phyloP scores from a whole-genome alignment of 2,329 filamentous ascomycete species.

The Colletotrichum limetticola region DNA sequence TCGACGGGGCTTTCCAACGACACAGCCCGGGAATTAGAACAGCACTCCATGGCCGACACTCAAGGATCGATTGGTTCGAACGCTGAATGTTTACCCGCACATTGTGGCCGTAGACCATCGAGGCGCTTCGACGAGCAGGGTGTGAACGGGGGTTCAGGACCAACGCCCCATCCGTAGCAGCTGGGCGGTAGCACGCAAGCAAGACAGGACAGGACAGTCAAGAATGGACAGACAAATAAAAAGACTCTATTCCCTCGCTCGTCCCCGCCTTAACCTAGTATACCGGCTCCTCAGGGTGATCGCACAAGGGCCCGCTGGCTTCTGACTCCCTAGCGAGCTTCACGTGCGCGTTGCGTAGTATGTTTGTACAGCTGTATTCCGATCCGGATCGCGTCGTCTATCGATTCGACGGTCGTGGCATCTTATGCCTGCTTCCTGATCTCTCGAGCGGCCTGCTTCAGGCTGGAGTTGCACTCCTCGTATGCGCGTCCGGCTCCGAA shows the following conservation, averaged over 20 bases:
- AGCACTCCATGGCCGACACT: background rate
- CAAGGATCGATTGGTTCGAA: background rate
- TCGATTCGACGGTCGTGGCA: slow-evolving; percentile 20
- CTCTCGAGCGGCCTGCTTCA: slow-evolving; percentile 70
- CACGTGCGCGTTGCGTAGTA: slow-evolving; percentile 31
- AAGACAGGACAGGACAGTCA: background rate
- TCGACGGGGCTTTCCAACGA: slow-evolving; percentile 27
- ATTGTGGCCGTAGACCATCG: background rate
- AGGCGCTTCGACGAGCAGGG: background rate
- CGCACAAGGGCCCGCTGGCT: slow-evolving; percentile 20
- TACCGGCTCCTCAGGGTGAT: slow-evolving; percentile 25
- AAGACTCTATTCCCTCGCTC: slow-evolving; percentile 36
- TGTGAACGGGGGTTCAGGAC: background rate
- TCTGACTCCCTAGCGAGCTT: slow-evolving; percentile 26
- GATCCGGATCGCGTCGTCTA: slow-evolving; percentile 37
- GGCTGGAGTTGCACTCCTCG: slow-evolving; percentile 94
- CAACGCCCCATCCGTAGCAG: background rate
- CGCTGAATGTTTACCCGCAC: background rate
- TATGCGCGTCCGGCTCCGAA: slow-evolving; percentile 97
- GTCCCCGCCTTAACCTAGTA: slow-evolving; percentile 26
- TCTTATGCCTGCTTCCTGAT: slow-evolving; percentile 63
- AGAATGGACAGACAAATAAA: slow-evolving; percentile 31
- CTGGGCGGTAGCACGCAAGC: background rate
- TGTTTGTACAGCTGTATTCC: slow-evolving; percentile 45
- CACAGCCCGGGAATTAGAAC: background rate